Evolutionary conservation across 371 early-diverging fungal species (phyloP).

Genomic region (Furculomyces boomerangus): DNA sequence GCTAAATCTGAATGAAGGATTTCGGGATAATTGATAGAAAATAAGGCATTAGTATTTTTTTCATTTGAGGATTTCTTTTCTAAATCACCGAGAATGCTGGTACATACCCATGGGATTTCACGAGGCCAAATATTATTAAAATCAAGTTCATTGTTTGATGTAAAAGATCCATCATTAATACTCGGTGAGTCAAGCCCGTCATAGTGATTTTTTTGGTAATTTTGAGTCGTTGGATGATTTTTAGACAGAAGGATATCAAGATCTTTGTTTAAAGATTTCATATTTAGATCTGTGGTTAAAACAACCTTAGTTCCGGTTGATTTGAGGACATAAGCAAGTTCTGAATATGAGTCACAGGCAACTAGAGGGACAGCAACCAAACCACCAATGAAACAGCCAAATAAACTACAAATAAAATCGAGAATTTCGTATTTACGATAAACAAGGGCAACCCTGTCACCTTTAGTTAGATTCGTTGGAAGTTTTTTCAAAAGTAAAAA

Average conservation of each 20-base stretch:
- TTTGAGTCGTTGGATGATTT: no score
- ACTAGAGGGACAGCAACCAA: slow-evolving; percentile 70
- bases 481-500: slow-evolving; percentile 35
- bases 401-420: slow-evolving; percentile 56
- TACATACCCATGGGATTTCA: neutral
- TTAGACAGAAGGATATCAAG: slow-evolving; percentile 20
- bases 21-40: neutral
- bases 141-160: neutral
- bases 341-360: slow-evolving; percentile 57
- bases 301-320: slow-evolving; percentile 42
- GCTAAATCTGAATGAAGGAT: slow-evolving; percentile 37
- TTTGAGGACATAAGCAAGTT: slow-evolving; percentile 52
- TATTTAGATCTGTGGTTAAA: slow-evolving; percentile 64
- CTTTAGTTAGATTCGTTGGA: slow-evolving; percentile 30
- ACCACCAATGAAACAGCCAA: slow-evolving; percentile 68
- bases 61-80: neutral
- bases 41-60: neutral
- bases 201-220: neutral
- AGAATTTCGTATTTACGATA: slow-evolving; percentile 68
- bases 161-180: neutral
- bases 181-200: no score
- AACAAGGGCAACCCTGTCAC: slow-evolving; percentile 58
- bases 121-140: neutral
- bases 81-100: neutral
- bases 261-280: slow-evolving; percentile 48